A percentile compares a stretch with the other conserved stretches of the same genome.
Conservation (phyloP, 2,329 filamentous ascomycete species). For the Apiospora marii region DNA sequence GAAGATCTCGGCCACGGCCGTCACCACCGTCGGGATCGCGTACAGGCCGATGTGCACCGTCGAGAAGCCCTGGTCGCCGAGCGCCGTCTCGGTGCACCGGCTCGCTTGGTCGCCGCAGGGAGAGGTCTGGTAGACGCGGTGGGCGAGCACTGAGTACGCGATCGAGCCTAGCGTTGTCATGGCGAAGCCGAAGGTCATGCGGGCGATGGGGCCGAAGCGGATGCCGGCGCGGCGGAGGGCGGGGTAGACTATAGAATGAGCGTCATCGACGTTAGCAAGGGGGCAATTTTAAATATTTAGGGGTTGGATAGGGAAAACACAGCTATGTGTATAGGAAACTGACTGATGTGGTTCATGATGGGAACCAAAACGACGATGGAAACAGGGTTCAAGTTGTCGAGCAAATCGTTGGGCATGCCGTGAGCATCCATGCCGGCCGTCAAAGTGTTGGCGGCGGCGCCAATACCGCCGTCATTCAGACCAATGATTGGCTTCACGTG, state of each 20-base stretch:
- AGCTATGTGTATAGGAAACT: slow-evolving; percentile 51
- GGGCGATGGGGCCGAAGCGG: slow-evolving; percentile 63
- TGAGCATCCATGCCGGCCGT: slow-evolving; percentile 50
- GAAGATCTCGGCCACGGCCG: slow-evolving; percentile 63
- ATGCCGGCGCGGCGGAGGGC: slow-evolving; percentile 58
- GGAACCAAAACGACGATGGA: slow-evolving; percentile 65
- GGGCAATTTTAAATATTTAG: too few species aligned
- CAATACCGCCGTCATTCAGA: slow-evolving; percentile 55
- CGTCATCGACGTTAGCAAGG: slow-evolving; percentile 20
- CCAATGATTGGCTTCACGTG: slow-evolving; percentile 51
- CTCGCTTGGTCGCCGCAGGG: slow-evolving; percentile 49
- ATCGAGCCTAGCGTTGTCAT: slow-evolving; percentile 58
- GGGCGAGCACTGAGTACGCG: slow-evolving; percentile 63
- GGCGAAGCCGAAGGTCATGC: slow-evolving; percentile 65
- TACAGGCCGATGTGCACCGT: slow-evolving; percentile 61
- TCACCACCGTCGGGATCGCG: slow-evolving; percentile 57
- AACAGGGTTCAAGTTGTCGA: slow-evolving; percentile 66
- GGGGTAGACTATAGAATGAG: slow-evolving; percentile 60
- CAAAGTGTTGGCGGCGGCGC: slow-evolving; percentile 50
- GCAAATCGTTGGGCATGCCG: slow-evolving; percentile 65
- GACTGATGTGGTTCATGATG: slow-evolving; percentile 53
- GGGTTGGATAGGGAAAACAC: too few species aligned
- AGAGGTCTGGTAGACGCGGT: slow-evolving; percentile 63
- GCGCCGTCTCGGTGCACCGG: slow-evolving; percentile 42
- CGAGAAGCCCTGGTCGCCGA: slow-evolving; percentile 21